Conservation (phyloP, 805 yeast genomes). For the Kurtzmaniella cleridarum region DNA sequence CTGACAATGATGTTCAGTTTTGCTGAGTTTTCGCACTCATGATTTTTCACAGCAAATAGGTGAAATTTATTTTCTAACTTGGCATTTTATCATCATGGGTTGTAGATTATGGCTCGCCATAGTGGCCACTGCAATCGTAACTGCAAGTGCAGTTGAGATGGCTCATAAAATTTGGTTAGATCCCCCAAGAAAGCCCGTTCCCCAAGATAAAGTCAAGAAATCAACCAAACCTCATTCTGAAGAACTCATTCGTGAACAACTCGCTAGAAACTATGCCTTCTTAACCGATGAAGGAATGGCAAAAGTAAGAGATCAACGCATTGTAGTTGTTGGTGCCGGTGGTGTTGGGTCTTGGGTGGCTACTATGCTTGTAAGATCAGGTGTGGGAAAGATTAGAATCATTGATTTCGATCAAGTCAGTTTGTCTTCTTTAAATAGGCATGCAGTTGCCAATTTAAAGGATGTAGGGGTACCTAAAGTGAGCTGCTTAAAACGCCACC, state of each 20-base stretch:
- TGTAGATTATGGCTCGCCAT: constrained; percentile 13
- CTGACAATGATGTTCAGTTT: too few relatives aligned
- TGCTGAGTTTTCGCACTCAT: too few relatives aligned
- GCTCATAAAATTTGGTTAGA: constrained; percentile 19
- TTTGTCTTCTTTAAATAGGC: constrained; percentile 85
- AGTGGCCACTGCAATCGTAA: constrained; percentile 25
- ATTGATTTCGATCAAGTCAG: constrained; percentile 97
- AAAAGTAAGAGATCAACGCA: constrained; percentile 61
- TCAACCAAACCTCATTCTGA: constrained; percentile 35
- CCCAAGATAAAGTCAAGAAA: neutral
- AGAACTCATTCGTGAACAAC: constrained; percentile 80
- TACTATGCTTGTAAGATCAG: constrained; percentile 87
- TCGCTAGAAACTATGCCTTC: constrained; percentile 91
- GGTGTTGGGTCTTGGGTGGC: constrained; percentile 98
- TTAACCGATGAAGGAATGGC: constrained; percentile 80
- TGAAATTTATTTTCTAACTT: too few relatives aligned
- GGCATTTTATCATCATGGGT: neutral
- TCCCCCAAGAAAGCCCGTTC: neutral
- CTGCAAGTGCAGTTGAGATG: constrained; percentile 32
- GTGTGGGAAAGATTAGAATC: constrained; percentile 70
- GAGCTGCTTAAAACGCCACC: constrained; percentile 64
- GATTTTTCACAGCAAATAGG: too few relatives aligned
- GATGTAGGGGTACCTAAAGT: constrained; percentile 96
- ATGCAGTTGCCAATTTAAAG: constrained; percentile 82
- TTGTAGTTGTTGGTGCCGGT: constrained; percentile 89